A percentile compares a stretch with the other conserved stretches of the same genome.
Conservation (phyloP, 2,329 filamentous ascomycete genomes). For the Penicillium glabrum region DNA sequence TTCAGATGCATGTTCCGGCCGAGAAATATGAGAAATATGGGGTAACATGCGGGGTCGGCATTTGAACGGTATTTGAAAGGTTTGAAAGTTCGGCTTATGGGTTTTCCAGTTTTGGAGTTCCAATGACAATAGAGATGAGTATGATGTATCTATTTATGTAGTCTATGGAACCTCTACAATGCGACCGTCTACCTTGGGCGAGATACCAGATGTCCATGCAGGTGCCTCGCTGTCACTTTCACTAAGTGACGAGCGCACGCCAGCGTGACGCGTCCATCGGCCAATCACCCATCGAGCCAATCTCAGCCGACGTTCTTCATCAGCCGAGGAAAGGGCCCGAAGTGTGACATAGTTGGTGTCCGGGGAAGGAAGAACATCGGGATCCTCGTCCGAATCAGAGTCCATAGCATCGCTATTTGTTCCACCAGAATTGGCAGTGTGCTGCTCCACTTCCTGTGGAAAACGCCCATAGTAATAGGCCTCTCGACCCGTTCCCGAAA, state of each 20-base stretch:
- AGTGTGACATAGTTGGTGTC: conserved; percentile 40
- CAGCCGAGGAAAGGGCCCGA: conserved; percentile 41
- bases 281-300: conserved; percentile 68
- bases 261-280: conserved; percentile 71
- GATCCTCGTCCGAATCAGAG: conserved; percentile 44
- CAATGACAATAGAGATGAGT: too few species aligned
- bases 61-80: too few species aligned
- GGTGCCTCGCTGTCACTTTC: conserved; percentile 52
- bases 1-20: too few species aligned
- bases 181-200: conserved; percentile 1
- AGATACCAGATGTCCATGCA: conserved; percentile 5
- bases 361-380: conserved; percentile 38
- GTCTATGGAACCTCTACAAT: conserved; percentile 1
- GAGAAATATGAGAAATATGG: too few species aligned
- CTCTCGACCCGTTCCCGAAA: conserved; percentile 23
- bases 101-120: too few species aligned
- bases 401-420: conserved; percentile 38
- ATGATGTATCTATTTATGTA: too few species aligned
- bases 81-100: too few species aligned
- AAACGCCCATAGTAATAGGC: conserved; percentile 34
- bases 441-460: conserved; percentile 16
- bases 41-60: too few species aligned
- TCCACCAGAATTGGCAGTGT: conserved; percentile 2
- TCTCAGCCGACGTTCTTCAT: conserved; percentile 57
- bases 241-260: conserved; percentile 55